Evolutionary conservation across 2,329 filamentous ascomycete species (phyloP).

Genomic region (Aureobasidium sp.): DNA sequence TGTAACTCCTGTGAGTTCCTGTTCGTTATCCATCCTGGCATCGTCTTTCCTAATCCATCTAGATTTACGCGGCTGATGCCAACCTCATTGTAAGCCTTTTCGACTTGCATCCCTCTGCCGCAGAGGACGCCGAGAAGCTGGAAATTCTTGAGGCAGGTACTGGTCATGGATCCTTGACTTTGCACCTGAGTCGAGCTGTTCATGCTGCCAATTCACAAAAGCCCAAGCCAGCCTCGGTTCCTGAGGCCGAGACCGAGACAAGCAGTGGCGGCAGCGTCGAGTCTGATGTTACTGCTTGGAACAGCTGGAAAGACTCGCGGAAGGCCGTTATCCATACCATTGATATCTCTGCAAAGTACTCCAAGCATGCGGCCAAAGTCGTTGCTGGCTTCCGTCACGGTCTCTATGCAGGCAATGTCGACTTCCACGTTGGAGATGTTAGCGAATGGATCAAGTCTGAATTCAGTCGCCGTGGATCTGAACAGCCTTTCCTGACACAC

Average conservation of each 20-base stretch:
- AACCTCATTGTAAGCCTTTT: slow-evolving; percentile 68
- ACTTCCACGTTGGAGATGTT: slow-evolving; percentile 66
- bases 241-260: slow-evolving; percentile 26
- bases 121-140: slow-evolving; percentile 39
- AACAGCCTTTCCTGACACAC: slow-evolving; percentile 59
- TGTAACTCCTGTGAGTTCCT: slow-evolving; percentile 62
- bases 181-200: slow-evolving; percentile 68
- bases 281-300: slow-evolving; percentile 20
- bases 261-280: slow-evolving; percentile 18
- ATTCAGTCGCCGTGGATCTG: slow-evolving; percentile 32
- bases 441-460: slow-evolving; percentile 55
- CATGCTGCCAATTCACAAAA: slow-evolving; percentile 61
- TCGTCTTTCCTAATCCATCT: slow-evolving; percentile 17
- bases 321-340: slow-evolving; percentile 68
- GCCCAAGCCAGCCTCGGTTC: slow-evolving; percentile 35
- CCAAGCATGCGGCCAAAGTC: slow-evolving; percentile 56
- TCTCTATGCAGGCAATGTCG: slow-evolving; percentile 61
- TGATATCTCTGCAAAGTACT: slow-evolving; percentile 58
- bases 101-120: slow-evolving; percentile 52
- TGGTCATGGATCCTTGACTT: slow-evolving; percentile 72
- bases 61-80: slow-evolving; percentile 70
- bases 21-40: too few species aligned
- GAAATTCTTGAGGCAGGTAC: slow-evolving; percentile 81
- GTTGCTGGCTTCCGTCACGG: slow-evolving; percentile 62
- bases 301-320: slow-evolving; percentile 42